Conservation (phyloP, 2,329 filamentous ascomycete species). For the Phialemoniopsis sp. region DNA sequence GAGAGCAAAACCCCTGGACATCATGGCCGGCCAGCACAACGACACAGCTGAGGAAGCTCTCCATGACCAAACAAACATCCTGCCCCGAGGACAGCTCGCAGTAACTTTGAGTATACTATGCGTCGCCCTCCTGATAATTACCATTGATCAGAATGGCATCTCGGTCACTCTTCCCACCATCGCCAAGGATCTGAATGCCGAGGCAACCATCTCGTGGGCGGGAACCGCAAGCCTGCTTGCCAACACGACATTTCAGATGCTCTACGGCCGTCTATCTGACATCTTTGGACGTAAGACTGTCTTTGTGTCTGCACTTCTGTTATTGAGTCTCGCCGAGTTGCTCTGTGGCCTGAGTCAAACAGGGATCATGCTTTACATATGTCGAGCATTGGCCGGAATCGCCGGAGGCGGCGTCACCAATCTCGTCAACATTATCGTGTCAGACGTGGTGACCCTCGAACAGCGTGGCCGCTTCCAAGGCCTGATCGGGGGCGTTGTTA, state of each 20-base stretch:
- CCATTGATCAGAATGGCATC: slow-evolving; percentile 53
- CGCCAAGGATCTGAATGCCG: slow-evolving; percentile 36
- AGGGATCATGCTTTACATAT: slow-evolving; percentile 55
- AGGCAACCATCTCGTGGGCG: slow-evolving; percentile 48
- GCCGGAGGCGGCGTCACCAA: slow-evolving; percentile 56
- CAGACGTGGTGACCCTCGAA: slow-evolving; percentile 52
- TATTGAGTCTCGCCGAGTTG: slow-evolving; percentile 53
- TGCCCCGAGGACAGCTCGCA: slow-evolving; percentile 43
- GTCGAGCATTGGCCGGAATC: slow-evolving; percentile 53
- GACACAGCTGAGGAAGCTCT: no score
- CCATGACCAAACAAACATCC: slow-evolving; percentile 54
- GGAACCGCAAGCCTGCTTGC: slow-evolving; percentile 47
- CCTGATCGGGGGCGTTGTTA: slow-evolving; percentile 30
- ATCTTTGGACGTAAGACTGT: slow-evolving; percentile 56
- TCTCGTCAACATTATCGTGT: slow-evolving; percentile 57
- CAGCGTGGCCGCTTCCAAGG: slow-evolving; percentile 46
- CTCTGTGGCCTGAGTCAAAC: slow-evolving; percentile 52
- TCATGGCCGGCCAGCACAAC: no score
- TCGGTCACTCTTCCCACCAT: slow-evolving; percentile 44
- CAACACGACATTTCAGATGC: slow-evolving; percentile 57
- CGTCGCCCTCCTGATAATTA: slow-evolving; percentile 46
- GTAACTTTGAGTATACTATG: slow-evolving; percentile 46
- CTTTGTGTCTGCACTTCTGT: slow-evolving; percentile 44
- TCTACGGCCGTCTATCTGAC: slow-evolving; percentile 58
- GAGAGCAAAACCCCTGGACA: no score